Conservation (phyloP, 306 rosid species). For the Elaeagnus macrophylla region DNA sequence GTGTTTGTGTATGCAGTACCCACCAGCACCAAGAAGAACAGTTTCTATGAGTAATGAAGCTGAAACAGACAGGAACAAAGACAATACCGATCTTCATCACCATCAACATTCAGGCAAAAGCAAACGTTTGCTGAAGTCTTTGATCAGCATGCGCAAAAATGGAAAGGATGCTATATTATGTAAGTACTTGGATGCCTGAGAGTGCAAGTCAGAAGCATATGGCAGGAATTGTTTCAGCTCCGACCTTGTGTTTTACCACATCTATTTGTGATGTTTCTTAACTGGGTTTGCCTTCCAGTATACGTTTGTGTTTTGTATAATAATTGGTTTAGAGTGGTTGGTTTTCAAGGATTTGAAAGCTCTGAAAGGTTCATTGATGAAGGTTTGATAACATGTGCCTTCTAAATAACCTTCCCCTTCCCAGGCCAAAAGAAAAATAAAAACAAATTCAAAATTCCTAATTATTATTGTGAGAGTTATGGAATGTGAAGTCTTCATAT, state of each 20-base stretch:
- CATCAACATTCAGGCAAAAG: slow-evolving; percentile 6
- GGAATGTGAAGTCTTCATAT: too few relatives aligned
- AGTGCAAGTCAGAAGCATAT: neutral
- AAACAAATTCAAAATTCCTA: too few relatives aligned
- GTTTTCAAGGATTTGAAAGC: neutral
- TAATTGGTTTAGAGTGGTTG: neutral
- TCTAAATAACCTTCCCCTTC: too few relatives aligned
- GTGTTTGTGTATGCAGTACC: slow-evolving; percentile 16
- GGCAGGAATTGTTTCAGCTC: neutral
- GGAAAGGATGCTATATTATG: slow-evolving; percentile 11
- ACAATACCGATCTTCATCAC: neutral
- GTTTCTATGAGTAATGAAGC: slow-evolving; percentile 14
- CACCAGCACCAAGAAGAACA: slow-evolving; percentile 18
- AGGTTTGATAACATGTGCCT: neutral
- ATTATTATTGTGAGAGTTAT: too few relatives aligned
- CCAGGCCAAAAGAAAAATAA: too few relatives aligned
- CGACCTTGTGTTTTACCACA: neutral
- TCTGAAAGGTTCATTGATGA: neutral
- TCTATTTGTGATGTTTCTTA: too few relatives aligned
- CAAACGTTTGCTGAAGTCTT: slow-evolving; percentile 22
- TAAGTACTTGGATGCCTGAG: slow-evolving; percentile 18
- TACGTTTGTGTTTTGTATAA: neutral
- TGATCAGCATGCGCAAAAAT: slow-evolving; percentile 23
- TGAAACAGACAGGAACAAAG: slow-evolving; percentile 14
- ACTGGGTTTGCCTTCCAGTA: neutral